Evolutionary conservation across 1,284 basidiomycete genomes (phyloP).

Genomic region (Fistulinella cinereoalba): DNA sequence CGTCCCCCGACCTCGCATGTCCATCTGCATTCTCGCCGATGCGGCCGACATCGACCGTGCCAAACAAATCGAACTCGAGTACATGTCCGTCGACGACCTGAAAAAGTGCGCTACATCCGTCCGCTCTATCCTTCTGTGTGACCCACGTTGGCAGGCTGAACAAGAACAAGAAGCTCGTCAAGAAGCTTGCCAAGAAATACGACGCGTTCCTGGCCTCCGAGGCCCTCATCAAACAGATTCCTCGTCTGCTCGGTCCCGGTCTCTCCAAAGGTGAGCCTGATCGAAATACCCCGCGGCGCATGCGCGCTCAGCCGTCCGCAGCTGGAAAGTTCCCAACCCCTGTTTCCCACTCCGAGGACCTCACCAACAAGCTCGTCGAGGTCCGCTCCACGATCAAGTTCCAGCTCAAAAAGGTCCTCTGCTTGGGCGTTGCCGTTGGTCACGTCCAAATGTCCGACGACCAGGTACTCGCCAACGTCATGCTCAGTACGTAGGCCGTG

Average conservation of each 20-base stretch:
- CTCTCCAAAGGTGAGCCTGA: slow-evolving; percentile 83
- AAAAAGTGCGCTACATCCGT: slow-evolving; percentile 93
- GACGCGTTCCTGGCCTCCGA: slow-evolving; percentile 99
- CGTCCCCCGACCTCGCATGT: slow-evolving; percentile 84
- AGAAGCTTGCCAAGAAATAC: slow-evolving; percentile 99
- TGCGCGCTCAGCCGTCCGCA: slow-evolving; percentile 26
- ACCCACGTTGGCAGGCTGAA: slow-evolving; percentile 89
- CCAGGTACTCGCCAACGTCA: slow-evolving; percentile 95
- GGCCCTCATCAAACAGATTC: slow-evolving; percentile 99
- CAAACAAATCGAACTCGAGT: slow-evolving; percentile 95
- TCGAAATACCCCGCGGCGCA: background rate
- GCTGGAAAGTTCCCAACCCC: slow-evolving; percentile 99
- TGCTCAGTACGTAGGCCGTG: slow-evolving; percentile 70
- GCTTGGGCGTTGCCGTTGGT: slow-evolving; percentile 97
- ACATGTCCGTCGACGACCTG: slow-evolving; percentile 99
- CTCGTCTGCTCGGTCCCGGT: slow-evolving; percentile 99
- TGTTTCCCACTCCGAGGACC: slow-evolving; percentile 91
- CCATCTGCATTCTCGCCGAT: slow-evolving; percentile 99
- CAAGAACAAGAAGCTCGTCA: slow-evolving; percentile 99
- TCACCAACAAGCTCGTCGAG: slow-evolving; percentile 89
- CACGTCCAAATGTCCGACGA: slow-evolving; percentile 98
- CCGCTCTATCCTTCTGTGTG: too few relatives aligned
- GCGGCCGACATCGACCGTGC: slow-evolving; percentile 98
- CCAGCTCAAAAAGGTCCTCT: slow-evolving; percentile 99
- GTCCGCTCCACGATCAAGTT: slow-evolving; percentile 99